Conservation (phyloP, 306 rosid genomes). For the Alnus glutinosa region DNA sequence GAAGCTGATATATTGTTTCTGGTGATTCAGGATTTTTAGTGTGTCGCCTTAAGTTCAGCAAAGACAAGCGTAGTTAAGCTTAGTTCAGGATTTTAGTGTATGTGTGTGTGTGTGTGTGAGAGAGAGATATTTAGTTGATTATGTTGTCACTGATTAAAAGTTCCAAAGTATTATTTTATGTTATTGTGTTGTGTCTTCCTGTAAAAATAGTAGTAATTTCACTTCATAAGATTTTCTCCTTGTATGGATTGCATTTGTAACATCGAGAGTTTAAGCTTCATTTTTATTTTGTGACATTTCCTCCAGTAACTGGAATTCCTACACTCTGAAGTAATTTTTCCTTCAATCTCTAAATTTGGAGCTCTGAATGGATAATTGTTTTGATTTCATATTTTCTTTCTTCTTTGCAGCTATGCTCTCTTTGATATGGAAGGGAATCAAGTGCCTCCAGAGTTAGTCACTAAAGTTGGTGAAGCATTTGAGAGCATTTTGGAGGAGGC, state of each 20-base stretch:
- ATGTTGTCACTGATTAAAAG: not conserved
- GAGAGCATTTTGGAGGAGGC: slow-evolving; percentile 78
- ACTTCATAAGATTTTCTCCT: not conserved
- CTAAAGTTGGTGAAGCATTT: slow-evolving; percentile 69
- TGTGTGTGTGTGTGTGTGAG: not conserved
- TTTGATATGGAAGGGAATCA: slow-evolving; percentile 94
- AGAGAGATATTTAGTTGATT: not conserved
- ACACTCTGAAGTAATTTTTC: not conserved
- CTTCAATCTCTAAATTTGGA: not conserved
- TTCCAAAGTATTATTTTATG: no score
- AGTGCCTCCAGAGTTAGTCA: slow-evolving; percentile 87
- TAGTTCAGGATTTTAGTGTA: not conserved
- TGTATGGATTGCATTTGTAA: not conserved
- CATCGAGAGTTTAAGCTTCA: not conserved
- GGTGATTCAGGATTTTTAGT: not conserved
- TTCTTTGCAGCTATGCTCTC: slow-evolving; percentile 76
- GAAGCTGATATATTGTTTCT: not conserved
- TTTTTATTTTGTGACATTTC: not conserved
- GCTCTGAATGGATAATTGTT: slow-evolving; percentile 10
- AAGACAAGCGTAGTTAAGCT: not conserved
- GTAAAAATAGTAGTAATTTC: not conserved
- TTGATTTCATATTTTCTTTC: not conserved
- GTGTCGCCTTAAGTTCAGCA: not conserved
- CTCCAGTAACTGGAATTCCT: not conserved
- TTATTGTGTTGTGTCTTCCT: not conserved